A percentile compares a stretch with the other conserved stretches of the same genome.
These are phyloP conservation scores for Lactarius sanguifluus DNA, from an alignment of 768 basidiomycete genomes.

Conservation along the genomic window DNA sequence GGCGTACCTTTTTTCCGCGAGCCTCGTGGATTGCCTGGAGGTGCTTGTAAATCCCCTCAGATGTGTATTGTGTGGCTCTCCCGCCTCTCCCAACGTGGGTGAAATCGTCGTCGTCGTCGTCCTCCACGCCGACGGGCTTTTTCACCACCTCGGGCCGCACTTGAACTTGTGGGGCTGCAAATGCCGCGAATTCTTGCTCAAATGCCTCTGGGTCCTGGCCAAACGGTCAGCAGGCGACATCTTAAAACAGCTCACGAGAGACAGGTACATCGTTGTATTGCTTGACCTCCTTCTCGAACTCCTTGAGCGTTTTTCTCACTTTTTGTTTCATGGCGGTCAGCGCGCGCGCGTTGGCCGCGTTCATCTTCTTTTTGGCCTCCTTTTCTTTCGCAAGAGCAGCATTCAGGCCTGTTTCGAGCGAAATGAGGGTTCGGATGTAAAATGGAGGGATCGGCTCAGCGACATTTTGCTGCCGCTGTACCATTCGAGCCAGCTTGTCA, in stretches of 20 bases:
- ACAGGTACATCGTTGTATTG: slow-evolving; percentile 71
- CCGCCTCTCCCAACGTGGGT: slow-evolving; percentile 91
- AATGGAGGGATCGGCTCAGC: slow-evolving; percentile 87
- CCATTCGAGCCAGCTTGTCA: slow-evolving; percentile 91
- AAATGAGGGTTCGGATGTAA: slow-evolving; percentile 71
- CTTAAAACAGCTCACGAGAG: not conserved
- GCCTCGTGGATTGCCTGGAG: slow-evolving; percentile 90
- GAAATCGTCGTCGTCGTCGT: slow-evolving; percentile 66
- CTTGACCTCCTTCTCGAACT: slow-evolving; percentile 79
- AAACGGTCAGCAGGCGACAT: not conserved
- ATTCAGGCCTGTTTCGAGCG: slow-evolving; percentile 75
- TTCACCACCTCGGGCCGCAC: slow-evolving; percentile 41
- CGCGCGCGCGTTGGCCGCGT: slow-evolving; percentile 88
- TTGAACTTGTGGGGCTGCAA: slow-evolving; percentile 48
- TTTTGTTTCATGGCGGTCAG: slow-evolving; percentile 99
- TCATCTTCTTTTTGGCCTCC: slow-evolving; percentile 95
- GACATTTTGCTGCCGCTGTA: slow-evolving; percentile 81
- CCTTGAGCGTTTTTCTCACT: slow-evolving; percentile 86
- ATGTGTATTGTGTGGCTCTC: slow-evolving; percentile 74
- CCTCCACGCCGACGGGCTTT: slow-evolving; percentile 38
- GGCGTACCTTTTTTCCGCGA: slow-evolving; percentile 87
- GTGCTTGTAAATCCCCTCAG: slow-evolving; percentile 89
- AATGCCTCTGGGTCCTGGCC: slow-evolving; percentile 85
- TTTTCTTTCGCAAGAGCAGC: slow-evolving; percentile 81
- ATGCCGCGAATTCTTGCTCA: slow-evolving; percentile 66